Base-by-base conservation (phyloP, 2,329 filamentous ascomycete genomes). In the Fusarium oligoseptatum region DNA sequence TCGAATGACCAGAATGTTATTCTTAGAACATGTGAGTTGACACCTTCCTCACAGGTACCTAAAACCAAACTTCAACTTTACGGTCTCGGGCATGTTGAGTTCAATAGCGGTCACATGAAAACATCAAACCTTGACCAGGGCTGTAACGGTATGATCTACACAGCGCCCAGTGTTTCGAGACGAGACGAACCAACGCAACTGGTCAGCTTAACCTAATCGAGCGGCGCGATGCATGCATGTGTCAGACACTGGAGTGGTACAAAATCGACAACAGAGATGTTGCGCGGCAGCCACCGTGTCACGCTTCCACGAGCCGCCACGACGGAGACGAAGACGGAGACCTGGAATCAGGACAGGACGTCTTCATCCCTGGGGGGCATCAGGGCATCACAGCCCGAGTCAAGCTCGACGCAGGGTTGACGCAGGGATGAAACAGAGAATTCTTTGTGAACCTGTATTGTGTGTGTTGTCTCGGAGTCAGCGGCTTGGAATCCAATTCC, bases 361-460 rank as follows among this genome's bases (percentile, higher is more conserved):
- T 50, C 45, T 20, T 34, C 55, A 62, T 58, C 24, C 2, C 58
- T 62, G 56, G 48, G 48, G 48, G n/a, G 32, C 32, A 34, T 12
- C 11, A 12, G 24, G 60, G 55, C 56, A 66, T 32, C 36, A n/a
- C 66, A 56, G 52, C n/a, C 48, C 62, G 39, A 64, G 62, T 57
- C 52, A 34, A 45, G 34, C 12, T 27, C 17, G 34, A 60, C 61
- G 70, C 64, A 75, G 72, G 70, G 73, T 66, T 60, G 55, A 69
- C 45, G 73, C 55, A 75, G 65, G 73, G 73, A 71, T 75, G 37
- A 14, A 48, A 45, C 56, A 76, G 36, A 58, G 60, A 60, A 74
- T 76, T 63, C 61, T 74, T 60, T 32, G 48, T 24, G 57, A 60
- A 36, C 27, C 22, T 27, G 11, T 63, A 43, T 68, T 63, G 57